Evolutionary conservation across 371 early-diverging fungal genomes (phyloP).

Genomic region (Mortierella sp.): DNA sequence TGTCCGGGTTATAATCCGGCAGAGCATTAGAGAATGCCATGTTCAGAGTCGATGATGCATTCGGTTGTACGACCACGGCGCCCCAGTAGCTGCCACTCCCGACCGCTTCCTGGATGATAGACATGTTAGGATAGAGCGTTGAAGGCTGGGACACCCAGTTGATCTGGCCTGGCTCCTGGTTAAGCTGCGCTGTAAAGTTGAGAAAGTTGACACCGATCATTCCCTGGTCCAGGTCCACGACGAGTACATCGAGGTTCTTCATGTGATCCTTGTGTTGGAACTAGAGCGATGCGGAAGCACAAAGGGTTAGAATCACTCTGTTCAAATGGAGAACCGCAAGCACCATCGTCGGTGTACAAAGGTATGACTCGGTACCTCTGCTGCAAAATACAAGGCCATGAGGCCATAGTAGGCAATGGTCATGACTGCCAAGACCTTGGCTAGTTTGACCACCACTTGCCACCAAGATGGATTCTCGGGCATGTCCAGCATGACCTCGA

Average conservation of each 20-base stretch:
- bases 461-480: slow-evolving; percentile 29
- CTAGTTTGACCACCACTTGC: slow-evolving; percentile 21
- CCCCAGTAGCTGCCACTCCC: slow-evolving; percentile 39
- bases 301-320: too few species aligned
- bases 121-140: slow-evolving; percentile 10
- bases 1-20: slow-evolving; percentile 29
- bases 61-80: slow-evolving; percentile 38
- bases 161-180: slow-evolving; percentile 19
- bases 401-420: slow-evolving; percentile 34
- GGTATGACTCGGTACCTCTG: too few species aligned
- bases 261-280: slow-evolving; percentile 17
- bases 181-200: slow-evolving; percentile 22
- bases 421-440: slow-evolving; percentile 41
- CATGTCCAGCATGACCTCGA: slow-evolving; percentile 44
- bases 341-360: too few species aligned
- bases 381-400: slow-evolving; percentile 47
- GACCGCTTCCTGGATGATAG: slow-evolving; percentile 19
- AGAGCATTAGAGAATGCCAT: slow-evolving; percentile 4
- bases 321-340: too few species aligned
- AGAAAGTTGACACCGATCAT: slow-evolving; percentile 38
- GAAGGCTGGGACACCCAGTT: slow-evolving; percentile 21
- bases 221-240: slow-evolving; percentile 36
- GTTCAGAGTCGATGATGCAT: slow-evolving; percentile 29
- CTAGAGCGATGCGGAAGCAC: slow-evolving; percentile 11
- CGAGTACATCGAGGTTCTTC: slow-evolving; percentile 31